Evolutionary conservation across 352 stramenopile genomes (phyloP).

Genomic region (Pythium dissimile): DNA sequence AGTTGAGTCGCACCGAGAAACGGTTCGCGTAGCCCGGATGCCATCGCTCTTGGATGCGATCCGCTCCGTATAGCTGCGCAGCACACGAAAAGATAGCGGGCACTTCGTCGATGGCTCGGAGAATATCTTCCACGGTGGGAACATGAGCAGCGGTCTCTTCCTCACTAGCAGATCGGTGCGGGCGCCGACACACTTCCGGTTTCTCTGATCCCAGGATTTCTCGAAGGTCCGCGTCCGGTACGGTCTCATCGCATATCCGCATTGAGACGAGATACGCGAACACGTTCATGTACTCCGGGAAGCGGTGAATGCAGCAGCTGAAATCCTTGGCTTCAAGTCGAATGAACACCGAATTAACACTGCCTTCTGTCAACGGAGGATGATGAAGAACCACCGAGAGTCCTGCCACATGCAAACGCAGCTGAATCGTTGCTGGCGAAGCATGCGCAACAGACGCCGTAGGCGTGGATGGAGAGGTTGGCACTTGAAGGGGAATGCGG

Average conservation of each 20-base stretch:
- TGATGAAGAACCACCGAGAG: slow-evolving; percentile 68
- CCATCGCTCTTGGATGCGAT: slow-evolving; percentile 77
- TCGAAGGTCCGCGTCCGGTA: slow-evolving; percentile 53
- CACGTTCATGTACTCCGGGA: slow-evolving; percentile 61
- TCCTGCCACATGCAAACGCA: slow-evolving; percentile 71
- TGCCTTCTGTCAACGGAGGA: slow-evolving; percentile 17
- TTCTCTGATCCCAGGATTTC: slow-evolving; percentile 32
- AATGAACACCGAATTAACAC: slow-evolving; percentile 38
- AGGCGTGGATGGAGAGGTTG: slow-evolving; percentile 1
- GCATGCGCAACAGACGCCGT: not conserved
- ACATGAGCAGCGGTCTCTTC: slow-evolving; percentile 31
- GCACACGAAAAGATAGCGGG: slow-evolving; percentile 74
- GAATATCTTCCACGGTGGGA: slow-evolving; percentile 54
- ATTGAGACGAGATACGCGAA: slow-evolving; percentile 73
- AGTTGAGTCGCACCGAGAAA: slow-evolving; percentile 70
- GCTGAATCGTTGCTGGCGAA: slow-evolving; percentile 46
- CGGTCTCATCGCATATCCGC: slow-evolving; percentile 64
- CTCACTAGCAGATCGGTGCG: not conserved
- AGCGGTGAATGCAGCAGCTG: slow-evolving; percentile 64
- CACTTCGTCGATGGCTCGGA: slow-evolving; percentile 46
- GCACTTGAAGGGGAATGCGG: slow-evolving; percentile 9
- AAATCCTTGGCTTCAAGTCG: slow-evolving; percentile 69
- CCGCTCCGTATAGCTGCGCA: slow-evolving; percentile 69
- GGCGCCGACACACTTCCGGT: not conserved
- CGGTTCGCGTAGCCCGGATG: slow-evolving; percentile 78